phyloP scores from a whole-genome alignment of 169 alveolate genomes.

The Plasmodium sp. region DNA sequence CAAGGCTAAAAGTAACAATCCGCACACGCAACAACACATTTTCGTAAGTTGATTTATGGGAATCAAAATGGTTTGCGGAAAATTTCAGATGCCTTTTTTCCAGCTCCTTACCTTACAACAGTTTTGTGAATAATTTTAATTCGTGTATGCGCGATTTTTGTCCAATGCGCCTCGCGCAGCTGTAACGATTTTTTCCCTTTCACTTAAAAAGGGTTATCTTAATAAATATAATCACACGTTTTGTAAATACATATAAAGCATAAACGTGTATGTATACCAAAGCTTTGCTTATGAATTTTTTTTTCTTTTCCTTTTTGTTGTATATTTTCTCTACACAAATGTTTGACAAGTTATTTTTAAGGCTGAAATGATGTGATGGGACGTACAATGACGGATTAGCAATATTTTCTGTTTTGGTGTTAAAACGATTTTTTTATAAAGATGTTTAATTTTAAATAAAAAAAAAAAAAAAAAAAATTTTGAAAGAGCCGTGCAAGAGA shows the following conservation, averaged over 20 bases:
- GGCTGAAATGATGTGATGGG: neutral
- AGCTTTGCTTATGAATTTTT: neutral
- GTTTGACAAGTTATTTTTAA: neutral
- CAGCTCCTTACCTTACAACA: constrained; percentile 1
- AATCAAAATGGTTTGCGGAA: neutral
- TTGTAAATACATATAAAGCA: neutral
- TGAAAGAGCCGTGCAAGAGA: neutral
- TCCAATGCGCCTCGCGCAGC: neutral
- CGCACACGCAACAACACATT: constrained; percentile 74
- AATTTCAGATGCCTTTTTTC: neutral
- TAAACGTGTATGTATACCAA: neutral
- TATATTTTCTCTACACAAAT: constrained; percentile 21
- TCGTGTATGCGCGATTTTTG: neutral
- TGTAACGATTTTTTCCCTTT: neutral
- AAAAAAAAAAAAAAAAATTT: neutral
- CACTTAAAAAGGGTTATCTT: neutral
- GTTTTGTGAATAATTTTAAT: neutral
- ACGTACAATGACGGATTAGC: neutral
- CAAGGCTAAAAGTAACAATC: constrained; percentile 24
- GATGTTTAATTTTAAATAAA: neutral
- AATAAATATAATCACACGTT: neutral
- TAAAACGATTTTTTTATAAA: neutral
- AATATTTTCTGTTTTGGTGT: neutral
- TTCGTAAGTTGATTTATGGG: neutral
- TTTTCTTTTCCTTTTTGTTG: neutral